Percentiles rank a stretch among this genome's conserved stretches.
Evolutionary conservation across 2,329 filamentous ascomycete genomes (phyloP).

Genomic region (Alternaria arborescens): DNA sequence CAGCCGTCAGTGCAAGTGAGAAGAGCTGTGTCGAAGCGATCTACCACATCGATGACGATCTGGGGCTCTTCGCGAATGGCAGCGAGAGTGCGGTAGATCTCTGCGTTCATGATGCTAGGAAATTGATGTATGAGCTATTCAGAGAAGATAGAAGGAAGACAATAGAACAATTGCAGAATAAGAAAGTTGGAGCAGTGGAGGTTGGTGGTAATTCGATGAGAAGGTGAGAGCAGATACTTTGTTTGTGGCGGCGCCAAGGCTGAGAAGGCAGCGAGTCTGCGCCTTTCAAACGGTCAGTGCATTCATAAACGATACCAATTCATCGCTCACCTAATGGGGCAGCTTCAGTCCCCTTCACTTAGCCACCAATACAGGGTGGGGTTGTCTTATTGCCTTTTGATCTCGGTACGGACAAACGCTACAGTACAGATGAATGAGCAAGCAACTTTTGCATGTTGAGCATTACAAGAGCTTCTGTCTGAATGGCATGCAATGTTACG

Average conservation of each 20-base stretch:
- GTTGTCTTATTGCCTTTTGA: neutral
- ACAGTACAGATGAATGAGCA: neutral
- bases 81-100: neutral
- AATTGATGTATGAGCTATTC: neutral
- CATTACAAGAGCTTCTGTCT: too few species aligned
- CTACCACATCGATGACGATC: neutral
- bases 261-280: neutral
- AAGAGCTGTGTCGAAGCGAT: neutral
- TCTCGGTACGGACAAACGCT: neutral
- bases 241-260: neutral
- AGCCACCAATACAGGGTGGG: neutral
- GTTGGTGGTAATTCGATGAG: neutral
- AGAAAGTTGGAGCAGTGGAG: neutral
- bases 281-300: neutral
- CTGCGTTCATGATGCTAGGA: neutral
- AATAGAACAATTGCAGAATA: neutral
- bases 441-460: neutral
- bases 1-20: neutral
- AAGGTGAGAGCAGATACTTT: neutral
- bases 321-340: neutral
- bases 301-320: neutral
- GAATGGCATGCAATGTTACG: neutral
- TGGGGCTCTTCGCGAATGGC: neutral
- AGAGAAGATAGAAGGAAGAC: neutral
- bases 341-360: neutral